Evolutionary conservation across 345 rosid genomes (phyloP), one percentile per base, ranked within the genome.

Genomic region (Brassica rapa): DNA sequence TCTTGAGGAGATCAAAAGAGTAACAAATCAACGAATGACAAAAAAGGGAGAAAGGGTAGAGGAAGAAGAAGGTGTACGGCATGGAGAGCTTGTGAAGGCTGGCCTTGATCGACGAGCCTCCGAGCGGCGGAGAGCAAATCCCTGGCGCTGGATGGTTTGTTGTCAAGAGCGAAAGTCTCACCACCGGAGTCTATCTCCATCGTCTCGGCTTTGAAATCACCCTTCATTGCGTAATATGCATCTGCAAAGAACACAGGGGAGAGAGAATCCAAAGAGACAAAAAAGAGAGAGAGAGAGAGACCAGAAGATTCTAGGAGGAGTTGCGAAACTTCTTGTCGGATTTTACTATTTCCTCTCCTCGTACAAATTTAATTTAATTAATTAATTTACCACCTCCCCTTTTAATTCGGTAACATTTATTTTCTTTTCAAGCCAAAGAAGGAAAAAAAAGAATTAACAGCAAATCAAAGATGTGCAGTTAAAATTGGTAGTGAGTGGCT

Each of bases 1-100:
- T 27, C 30, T 3, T 27, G 30, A 27, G 30, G 30, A 27, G 30
- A 27, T 27, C 30, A 33, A 33, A 33, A 33, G 8, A 33, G 8
- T 33, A 5, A 5, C 37, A 33, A 33, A 33, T 33, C 37, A 33
- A 33, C 37, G 8, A 2, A 37, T 9, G 43, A 37, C 11, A 37
- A 8, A 37, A 8, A 8, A 37, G 3, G 43, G 43, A 37, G 43
- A 2, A 8, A 37, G 43, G 43, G 43, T 37, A 37, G 43, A 30
- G 32, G 32, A 10, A 41, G 14, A 11, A 41, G 14, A 10, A 41
- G 56, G 7, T 19, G 0, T 84, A 95, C 99, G 88, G 91, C 89
- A 78, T 89, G 95, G 57, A 95, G 98, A 76, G 98, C 98, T 86
- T 91, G 86, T 12, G 97, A 82, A 60, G 96, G 98, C 43, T 90